phyloP scores from a whole-genome alignment of 108 stramenopile species.

The Cyclotella distinguenda region DNA sequence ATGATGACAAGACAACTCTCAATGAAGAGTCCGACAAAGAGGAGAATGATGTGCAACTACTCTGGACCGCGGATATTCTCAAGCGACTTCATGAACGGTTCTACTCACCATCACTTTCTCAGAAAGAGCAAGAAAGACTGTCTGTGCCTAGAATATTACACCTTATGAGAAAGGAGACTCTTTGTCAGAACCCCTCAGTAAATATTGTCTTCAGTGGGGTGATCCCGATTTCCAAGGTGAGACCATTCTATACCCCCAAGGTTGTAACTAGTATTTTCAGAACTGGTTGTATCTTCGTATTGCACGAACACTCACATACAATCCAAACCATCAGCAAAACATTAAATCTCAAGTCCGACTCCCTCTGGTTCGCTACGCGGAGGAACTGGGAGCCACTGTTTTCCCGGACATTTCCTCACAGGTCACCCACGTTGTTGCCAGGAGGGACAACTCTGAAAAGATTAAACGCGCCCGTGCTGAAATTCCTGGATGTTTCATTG shows the following conservation, averaged over 20 bases:
- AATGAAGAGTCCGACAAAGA: constrained; percentile 33
- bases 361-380: constrained; percentile 70
- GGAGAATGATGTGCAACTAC: constrained; percentile 60
- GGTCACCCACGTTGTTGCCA: constrained; percentile 75
- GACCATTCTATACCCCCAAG: too few relatives aligned
- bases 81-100: constrained; percentile 61
- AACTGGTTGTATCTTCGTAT: not conserved
- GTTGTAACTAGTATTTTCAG: too few relatives aligned
- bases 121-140: constrained; percentile 28
- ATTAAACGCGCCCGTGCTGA: constrained; percentile 58
- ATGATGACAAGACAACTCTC: constrained; percentile 12
- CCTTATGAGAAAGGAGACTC: constrained; percentile 57
- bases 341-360: constrained; percentile 46
- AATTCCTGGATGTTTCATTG: constrained; percentile 66
- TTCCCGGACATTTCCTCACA: constrained; percentile 43
- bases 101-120: constrained; percentile 41
- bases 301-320: not conserved
- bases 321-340: constrained; percentile 38
- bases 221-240: constrained; percentile 58
- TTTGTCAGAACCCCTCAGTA: constrained; percentile 30
- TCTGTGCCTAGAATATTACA: constrained; percentile 65
- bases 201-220: constrained; percentile 75
- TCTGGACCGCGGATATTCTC: constrained; percentile 72
- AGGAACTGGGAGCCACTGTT: constrained; percentile 74
- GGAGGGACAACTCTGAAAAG: constrained; percentile 83